Conservation (phyloP, 495 filamentous ascomycete species). For the Antarctomyces pellizariae region DNA sequence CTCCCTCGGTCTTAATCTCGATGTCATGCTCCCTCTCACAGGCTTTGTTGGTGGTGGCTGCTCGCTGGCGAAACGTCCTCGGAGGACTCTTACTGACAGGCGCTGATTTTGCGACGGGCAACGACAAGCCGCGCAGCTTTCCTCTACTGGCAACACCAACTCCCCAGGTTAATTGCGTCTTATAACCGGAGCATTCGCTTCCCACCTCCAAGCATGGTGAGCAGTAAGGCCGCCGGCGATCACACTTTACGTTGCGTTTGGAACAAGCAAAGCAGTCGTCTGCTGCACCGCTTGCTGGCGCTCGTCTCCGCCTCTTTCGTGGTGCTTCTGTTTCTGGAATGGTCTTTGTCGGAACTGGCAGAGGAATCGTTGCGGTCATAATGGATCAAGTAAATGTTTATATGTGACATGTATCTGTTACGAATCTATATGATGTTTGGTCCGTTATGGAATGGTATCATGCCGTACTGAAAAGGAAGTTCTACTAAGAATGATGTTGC, state of each 20-base stretch:
- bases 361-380: slow-evolving; percentile 13
- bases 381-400: no score
- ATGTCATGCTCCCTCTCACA: not conserved
- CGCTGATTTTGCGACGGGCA: slow-evolving; percentile 60
- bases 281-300: slow-evolving; percentile 67
- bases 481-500: no score
- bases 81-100: slow-evolving; percentile 20
- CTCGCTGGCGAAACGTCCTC: slow-evolving; percentile 5
- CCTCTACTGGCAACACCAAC: slow-evolving; percentile 91
- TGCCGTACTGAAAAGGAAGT: no score
- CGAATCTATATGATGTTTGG: no score
- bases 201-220: slow-evolving; percentile 79
- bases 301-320: slow-evolving; percentile 69
- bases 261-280: slow-evolving; percentile 93
- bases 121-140: slow-evolving; percentile 71
- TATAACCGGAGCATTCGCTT: slow-evolving; percentile 90
- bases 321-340: no score
- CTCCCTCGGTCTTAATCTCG: slow-evolving; percentile 10
- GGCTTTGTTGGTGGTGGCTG: slow-evolving; percentile 3
- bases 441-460: no score
- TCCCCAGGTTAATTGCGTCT: slow-evolving; percentile 93
- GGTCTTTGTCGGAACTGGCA: no score
- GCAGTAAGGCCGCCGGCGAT: slow-evolving; percentile 84
- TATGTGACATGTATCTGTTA: no score
- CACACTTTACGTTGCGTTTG: slow-evolving; percentile 63